phyloP scores from a whole-genome alignment of 73 alveolate genomes.

The Paramecium sexaurelia region DNA sequence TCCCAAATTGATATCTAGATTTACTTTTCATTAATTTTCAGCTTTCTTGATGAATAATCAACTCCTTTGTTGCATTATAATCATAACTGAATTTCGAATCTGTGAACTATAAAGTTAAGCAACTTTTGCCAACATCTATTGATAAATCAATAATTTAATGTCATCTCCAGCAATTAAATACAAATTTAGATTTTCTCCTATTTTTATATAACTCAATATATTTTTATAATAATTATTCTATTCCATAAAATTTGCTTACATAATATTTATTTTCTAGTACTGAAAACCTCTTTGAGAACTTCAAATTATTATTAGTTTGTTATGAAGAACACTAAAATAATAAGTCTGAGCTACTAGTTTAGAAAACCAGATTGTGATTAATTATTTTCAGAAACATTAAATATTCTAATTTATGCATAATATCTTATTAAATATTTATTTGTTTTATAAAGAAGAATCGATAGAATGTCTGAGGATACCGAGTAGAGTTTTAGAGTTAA shows the following conservation, averaged over 20 bases:
- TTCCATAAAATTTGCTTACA: too few species aligned
- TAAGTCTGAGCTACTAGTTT: background rate
- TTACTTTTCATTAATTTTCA: slow-evolving; percentile 60
- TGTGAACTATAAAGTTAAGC: slow-evolving; percentile 73
- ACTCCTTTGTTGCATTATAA: slow-evolving; percentile 75
- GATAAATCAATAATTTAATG: background rate
- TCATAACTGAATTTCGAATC: slow-evolving; percentile 68
- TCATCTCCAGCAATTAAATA: slow-evolving; percentile 39
- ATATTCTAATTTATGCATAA: background rate
- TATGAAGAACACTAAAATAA: too few species aligned
- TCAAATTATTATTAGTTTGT: too few species aligned
- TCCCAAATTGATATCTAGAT: slow-evolving; percentile 61
- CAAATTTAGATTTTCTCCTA: too few species aligned
- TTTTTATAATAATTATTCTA: too few species aligned
- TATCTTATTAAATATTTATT: background rate
- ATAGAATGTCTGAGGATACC: background rate
- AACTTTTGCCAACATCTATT: slow-evolving; percentile 68
- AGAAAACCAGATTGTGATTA: background rate
- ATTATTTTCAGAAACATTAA: background rate
- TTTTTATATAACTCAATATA: too few species aligned
- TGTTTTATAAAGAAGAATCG: background rate
- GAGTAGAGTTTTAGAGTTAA: slow-evolving; percentile 12
- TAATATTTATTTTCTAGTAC: too few species aligned
- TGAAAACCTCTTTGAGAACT: too few species aligned
- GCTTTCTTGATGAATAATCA: slow-evolving; percentile 70